Base-by-base conservation (phyloP, 2,329 filamentous ascomycete genomes). In the Tothia fuscella region DNA sequence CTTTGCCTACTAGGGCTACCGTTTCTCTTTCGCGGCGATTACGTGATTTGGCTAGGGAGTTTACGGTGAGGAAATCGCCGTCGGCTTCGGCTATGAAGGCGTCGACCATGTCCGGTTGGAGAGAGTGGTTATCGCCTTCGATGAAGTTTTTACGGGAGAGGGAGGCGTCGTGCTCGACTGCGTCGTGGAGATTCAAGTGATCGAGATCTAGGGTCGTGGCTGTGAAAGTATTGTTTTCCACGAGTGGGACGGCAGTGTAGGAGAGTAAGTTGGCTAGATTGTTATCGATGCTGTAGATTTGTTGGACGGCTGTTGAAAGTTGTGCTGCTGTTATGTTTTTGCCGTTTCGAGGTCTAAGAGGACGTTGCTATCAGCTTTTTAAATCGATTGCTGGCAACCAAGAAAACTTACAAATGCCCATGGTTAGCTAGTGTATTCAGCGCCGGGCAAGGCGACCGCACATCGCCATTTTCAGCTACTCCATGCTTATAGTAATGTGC, bases 111-210 rank as follows among this genome's bases (percentile, higher is more conserved):
- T 50, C 46, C 2, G 45, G 38, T 26, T 52, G 45, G 31, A 53
- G 49, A 3, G 42, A 47, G 29, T 53, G 48, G 33, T 51, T 48
- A 26, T 55, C 54, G 3, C 55, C 57, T 17, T 50, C 49, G 5
- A 46, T 49, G 12, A 48, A 16, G 34, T 53, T 50, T 14, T 47
- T 43, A 6, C 58, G 49, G 1, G 50, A 51, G 2, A 61, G 49
- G 6, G 53, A 56, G 19, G 48, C 57, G 40, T 63, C 60, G 39
- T 62, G 58, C 46, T 62, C 60, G 17, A 62, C 49, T 2, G 48
- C 46, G 25, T 53, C 51, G 48, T 61, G 59, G 20, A 50, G 53
- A n/a, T 50, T 48, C 1, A 61, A 42, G 34, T 60, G 51, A 21
- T 55, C 52, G 6, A 62, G 51, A 38, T 53, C 20, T 5, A 45